Conservation (phyloP, 164 flowering plant genomes). For the Dillenia suffruticosa region DNA sequence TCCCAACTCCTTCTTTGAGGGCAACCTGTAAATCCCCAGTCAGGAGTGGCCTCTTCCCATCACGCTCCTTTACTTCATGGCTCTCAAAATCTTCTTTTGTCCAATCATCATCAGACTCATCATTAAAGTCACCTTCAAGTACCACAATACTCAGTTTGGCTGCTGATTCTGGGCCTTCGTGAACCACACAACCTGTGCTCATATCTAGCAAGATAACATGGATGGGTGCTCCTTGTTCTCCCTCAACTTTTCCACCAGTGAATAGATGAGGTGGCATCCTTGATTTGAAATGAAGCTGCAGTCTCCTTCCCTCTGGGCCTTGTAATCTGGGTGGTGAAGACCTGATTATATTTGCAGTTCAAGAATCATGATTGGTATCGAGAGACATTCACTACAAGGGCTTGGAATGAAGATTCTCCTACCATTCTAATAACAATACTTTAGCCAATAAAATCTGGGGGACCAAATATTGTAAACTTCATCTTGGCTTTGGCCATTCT, state of each 20-base stretch:
- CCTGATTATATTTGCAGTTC: constrained; percentile 21
- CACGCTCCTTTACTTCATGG: constrained; percentile 54
- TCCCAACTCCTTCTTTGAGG: constrained; percentile 61
- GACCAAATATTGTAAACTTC: too few relatives aligned
- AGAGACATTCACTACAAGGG: too few relatives aligned
- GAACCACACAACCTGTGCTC: constrained; percentile 34
- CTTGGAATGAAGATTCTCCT: too few relatives aligned
- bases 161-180: constrained; percentile 39
- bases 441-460: too few relatives aligned
- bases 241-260: constrained; percentile 57
- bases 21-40: constrained; percentile 48
- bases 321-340: constrained; percentile 36
- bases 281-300: constrained; percentile 48
- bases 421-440: too few relatives aligned
- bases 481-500: too few relatives aligned
- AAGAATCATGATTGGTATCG: not conserved
- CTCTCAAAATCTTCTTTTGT: constrained; percentile 47
- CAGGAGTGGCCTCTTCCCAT: constrained; percentile 68
- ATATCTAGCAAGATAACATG: constrained; percentile 39
- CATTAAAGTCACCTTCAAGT: constrained; percentile 62
- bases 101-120: constrained; percentile 50
- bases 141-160: constrained; percentile 50
- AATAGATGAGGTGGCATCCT: constrained; percentile 61
- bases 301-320: constrained; percentile 34
- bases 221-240: constrained; percentile 55